Evolutionary conservation across 108 stramenopile genomes (phyloP).

Genomic region (Skeletonema potamos): DNA sequence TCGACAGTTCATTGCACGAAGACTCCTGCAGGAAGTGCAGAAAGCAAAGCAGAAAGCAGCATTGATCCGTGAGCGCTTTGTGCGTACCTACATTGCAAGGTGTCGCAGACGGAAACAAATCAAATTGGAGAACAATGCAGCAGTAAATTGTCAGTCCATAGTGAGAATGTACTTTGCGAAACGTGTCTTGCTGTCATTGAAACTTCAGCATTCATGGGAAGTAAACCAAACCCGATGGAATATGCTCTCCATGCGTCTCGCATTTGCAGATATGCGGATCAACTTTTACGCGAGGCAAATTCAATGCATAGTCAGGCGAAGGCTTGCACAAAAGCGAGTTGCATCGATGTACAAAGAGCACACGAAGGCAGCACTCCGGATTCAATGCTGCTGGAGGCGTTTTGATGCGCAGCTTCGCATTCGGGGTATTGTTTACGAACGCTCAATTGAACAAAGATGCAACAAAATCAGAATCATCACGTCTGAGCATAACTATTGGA

Average conservation of each 20-base stretch:
- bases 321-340: conserved; percentile 16
- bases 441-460: conserved; percentile 10
- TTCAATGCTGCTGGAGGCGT: conserved; percentile 40
- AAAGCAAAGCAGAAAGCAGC: conserved; percentile 11
- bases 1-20: conserved; percentile 26
- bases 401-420: conserved; percentile 10
- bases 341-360: not conserved
- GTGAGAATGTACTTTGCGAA: conserved; percentile 43
- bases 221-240: conserved; percentile 37
- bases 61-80: not conserved
- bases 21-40: not conserved
- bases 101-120: conserved; percentile 24
- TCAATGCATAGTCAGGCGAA: conserved; percentile 34
- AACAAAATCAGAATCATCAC: conserved; percentile 32
- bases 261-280: conserved; percentile 21
- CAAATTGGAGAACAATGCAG: conserved; percentile 30
- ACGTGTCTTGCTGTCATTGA: not conserved
- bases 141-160: conserved; percentile 33
- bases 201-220: conserved; percentile 27
- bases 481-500: conserved; percentile 40
- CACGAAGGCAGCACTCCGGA: conserved; percentile 20
- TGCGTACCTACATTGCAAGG: conserved; percentile 25
- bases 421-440: conserved; percentile 10
- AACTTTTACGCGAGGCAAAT: conserved; percentile 34
- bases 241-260: conserved; percentile 18